Percentiles rank a stretch among this genome's conserved stretches.
Evolutionary conservation across 208 protist genomes (phyloP).

Genomic region (Sergeia podlipaevii): DNA sequence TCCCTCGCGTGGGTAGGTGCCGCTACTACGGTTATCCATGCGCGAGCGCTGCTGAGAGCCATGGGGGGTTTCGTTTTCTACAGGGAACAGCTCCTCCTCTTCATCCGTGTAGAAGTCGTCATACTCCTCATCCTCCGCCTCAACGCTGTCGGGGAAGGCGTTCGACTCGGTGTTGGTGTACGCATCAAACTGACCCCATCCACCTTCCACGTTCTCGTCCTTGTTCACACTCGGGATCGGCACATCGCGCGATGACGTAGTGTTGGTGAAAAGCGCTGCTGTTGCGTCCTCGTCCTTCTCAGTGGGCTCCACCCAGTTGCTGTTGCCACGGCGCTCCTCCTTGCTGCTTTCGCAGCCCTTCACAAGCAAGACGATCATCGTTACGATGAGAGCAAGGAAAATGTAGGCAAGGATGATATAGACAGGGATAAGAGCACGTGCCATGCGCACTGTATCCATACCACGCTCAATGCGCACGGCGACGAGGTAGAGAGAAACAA

Average conservation of each 20-base stretch:
- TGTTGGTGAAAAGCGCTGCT: constrained; percentile 6
- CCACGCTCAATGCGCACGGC: constrained; percentile 68
- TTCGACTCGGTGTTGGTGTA: constrained; percentile 9
- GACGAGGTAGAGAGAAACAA: constrained; percentile 80
- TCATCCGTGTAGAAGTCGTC: constrained; percentile 59
- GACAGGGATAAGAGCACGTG: constrained; percentile 65
- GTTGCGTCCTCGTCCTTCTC: constrained; percentile 16
- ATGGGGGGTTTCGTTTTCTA: constrained; percentile 2
- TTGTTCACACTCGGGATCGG: constrained; percentile 14
- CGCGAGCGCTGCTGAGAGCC: constrained; percentile 4
- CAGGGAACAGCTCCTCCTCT: constrained; percentile 38
- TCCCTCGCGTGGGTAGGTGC: constrained; percentile 23
- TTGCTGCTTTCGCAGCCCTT: constrained; percentile 15
- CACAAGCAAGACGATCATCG: constrained; percentile 48
- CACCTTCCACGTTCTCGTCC: constrained; percentile 21
- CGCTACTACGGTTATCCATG: background rate
- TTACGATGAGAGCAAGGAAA: constrained; percentile 58
- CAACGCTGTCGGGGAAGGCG: background rate
- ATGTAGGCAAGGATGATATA: constrained; percentile 68
- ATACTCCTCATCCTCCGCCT: constrained; percentile 29
- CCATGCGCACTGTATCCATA: constrained; percentile 25
- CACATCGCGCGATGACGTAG: constrained; percentile 14
- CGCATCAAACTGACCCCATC: too few relatives aligned
- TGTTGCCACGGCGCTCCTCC: constrained; percentile 36
- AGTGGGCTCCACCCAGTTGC: constrained; percentile 31